These are phyloP conservation scores for Trichophyton equinum DNA, from an alignment of 2,329 filamentous ascomycete species.

Conservation along the genomic window DNA sequence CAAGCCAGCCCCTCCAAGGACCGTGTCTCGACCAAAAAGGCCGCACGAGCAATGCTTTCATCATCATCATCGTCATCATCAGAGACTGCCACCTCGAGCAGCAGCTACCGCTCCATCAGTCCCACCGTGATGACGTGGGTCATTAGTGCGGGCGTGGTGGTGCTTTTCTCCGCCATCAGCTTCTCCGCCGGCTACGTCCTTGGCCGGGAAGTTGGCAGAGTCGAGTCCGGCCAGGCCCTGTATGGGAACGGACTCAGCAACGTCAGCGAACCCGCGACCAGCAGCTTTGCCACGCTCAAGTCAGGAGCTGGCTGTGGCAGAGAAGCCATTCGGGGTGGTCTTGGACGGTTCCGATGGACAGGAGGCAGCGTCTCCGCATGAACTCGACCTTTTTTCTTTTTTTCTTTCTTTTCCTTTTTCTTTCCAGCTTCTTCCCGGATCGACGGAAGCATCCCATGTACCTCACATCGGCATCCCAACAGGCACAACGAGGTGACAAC, in stretches of 20 bases:
- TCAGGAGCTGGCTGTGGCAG: conserved; percentile 31
- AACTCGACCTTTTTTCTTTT: conserved; percentile 1
- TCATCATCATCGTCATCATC: conserved; percentile 1
- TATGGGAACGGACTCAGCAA: conserved; percentile 19
- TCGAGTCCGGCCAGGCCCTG: conserved; percentile 32
- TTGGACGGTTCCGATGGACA: conserved; percentile 34
- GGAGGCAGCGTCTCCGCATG: conserved; percentile 27
- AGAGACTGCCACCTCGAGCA: conserved; percentile 13
- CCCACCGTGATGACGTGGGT: conserved; percentile 55
- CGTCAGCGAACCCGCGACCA: conserved; percentile 14
- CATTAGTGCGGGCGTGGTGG: conserved; percentile 51
- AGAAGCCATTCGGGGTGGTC: conserved; percentile 34
- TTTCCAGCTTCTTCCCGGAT: neutral
- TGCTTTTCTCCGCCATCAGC: conserved; percentile 51
- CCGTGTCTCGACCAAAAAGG: conserved; percentile 23
- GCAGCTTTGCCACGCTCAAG: conserved; percentile 16
- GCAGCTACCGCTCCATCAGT: conserved; percentile 28
- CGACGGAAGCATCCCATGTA: neutral
- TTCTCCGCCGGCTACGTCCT: conserved; percentile 53
- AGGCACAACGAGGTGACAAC: neutral
- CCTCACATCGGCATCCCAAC: no score
- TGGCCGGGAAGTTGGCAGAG: conserved; percentile 45
- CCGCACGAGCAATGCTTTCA: conserved; percentile 17
- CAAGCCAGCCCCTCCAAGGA: conserved; percentile 29
- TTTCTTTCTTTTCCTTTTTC: neutral